A percentile compares a stretch with the other conserved stretches of the same genome.
Conservation (phyloP, 495 filamentous ascomycete genomes). For the Astrothelium subdiscretum region DNA sequence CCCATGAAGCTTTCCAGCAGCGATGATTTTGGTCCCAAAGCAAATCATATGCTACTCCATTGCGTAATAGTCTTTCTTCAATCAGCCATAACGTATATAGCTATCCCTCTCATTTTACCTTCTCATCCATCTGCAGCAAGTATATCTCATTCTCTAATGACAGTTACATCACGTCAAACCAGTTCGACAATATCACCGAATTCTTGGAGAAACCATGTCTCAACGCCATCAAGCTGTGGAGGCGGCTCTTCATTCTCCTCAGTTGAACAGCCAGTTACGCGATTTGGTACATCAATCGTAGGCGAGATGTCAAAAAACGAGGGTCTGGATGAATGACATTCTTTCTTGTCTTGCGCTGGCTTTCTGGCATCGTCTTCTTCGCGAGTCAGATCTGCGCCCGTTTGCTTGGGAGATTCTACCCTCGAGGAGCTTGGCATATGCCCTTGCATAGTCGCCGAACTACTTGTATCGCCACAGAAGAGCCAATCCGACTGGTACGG, state of each 20-base stretch:
- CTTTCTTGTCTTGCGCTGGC: too few species aligned
- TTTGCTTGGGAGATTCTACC: too few species aligned
- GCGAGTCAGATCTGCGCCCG: too few species aligned
- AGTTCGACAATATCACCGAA: constrained; percentile 6
- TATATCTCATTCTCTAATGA: neutral
- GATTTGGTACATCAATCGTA: neutral
- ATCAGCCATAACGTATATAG: neutral
- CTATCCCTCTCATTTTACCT: neutral
- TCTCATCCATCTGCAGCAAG: neutral
- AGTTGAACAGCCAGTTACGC: neutral
- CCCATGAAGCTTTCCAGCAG: neutral
- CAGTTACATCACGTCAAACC: neutral
- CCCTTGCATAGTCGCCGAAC: neutral
- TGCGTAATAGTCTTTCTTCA: neutral
- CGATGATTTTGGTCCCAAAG: neutral
- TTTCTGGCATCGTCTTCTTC: too few species aligned
- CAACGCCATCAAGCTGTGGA: constrained; percentile 1
- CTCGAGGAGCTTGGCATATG: too few species aligned
- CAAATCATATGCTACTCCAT: neutral
- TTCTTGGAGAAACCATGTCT: constrained; percentile 1
- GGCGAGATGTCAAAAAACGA: too few species aligned
- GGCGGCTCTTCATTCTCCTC: neutral
- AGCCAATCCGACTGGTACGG: neutral
- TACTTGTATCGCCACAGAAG: neutral
- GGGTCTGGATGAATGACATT: too few species aligned